Percentiles rank a stretch among this genome's conserved stretches.
phyloP scores from a whole-genome alignment of 2,329 filamentous ascomycete genomes.

The Peltaster fructicola region DNA sequence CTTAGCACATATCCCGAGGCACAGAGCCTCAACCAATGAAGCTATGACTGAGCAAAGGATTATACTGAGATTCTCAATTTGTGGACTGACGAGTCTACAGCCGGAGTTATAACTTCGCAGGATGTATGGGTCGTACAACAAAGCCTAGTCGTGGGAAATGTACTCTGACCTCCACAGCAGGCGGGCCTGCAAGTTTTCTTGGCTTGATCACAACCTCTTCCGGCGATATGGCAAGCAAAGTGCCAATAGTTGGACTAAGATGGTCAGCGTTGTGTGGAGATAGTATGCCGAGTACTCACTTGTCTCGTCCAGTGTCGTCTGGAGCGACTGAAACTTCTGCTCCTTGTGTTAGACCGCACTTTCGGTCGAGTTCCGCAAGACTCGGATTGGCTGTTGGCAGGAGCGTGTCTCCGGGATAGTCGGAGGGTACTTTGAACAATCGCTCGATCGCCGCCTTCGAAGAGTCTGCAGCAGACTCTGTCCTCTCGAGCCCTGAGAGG shows the following conservation, averaged over 20 bases:
- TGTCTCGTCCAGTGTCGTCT: constrained; percentile 23
- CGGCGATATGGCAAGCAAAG: constrained; percentile 20
- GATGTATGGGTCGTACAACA: constrained; percentile 17
- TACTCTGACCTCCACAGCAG: constrained; percentile 18
- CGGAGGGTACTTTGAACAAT: no score
- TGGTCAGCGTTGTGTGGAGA: constrained; percentile 3
- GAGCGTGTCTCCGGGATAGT: constrained; percentile 11
- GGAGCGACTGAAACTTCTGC: constrained; percentile 19
- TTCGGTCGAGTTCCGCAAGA: constrained; percentile 14
- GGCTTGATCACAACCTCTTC: constrained; percentile 25
- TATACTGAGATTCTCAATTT: no score
- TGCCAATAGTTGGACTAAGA: constrained; percentile 19
- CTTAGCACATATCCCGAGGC: no score
- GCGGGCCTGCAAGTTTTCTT: constrained; percentile 9
- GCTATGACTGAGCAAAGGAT: no score
- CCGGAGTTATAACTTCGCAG: no score
- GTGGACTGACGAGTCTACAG: no score
- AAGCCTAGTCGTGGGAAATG: constrained; percentile 26
- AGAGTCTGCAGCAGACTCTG: no score
- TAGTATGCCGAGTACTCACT: constrained; percentile 7
- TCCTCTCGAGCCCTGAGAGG: no score
- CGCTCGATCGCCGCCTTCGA: no score
- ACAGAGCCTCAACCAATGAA: no score
- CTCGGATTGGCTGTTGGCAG: constrained; percentile 16
- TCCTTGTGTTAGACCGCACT: constrained; percentile 17